Conservation (phyloP, 345 rosid species). For the Aquilaria malaccensis region DNA sequence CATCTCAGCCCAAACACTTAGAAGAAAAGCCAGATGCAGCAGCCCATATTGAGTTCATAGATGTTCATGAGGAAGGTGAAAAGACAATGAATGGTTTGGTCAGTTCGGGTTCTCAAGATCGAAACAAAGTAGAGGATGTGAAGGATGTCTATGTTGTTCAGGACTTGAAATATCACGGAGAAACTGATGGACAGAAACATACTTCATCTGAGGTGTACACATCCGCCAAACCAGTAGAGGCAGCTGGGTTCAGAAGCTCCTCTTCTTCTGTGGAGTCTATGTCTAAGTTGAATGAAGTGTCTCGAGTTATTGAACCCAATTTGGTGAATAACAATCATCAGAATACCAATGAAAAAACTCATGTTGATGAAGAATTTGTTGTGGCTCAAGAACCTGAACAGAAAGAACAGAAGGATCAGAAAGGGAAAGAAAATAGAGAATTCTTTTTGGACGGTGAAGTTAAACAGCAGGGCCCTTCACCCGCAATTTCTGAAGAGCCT, state of each 20-base stretch:
- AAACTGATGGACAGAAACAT: conserved; percentile 7
- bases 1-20: conserved; percentile 9
- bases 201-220: conserved; percentile 8
- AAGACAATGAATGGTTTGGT: conserved; percentile 2
- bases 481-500: conserved; percentile 4
- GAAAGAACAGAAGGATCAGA: conserved; percentile 18
- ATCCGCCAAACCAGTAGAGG: conserved; percentile 15
- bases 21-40: conserved; percentile 14
- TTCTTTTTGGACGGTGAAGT: neutral
- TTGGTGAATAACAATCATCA: conserved; percentile 17
- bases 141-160: conserved; percentile 11
- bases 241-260: conserved; percentile 13
- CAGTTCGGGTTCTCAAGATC: conserved; percentile 1
- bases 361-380: neutral
- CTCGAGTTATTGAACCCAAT: conserved; percentile 14
- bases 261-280: conserved; percentile 19
- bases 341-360: conserved; percentile 8
- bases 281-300: conserved; percentile 23
- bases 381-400: conserved; percentile 22
- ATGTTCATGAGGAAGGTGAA: conserved; percentile 15
- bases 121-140: conserved; percentile 12
- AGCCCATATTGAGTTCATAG: conserved; percentile 3
- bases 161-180: conserved; percentile 9
- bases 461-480: neutral
- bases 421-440: conserved; percentile 22